These are phyloP conservation scores for Pelargonium australe DNA, from an alignment of 441 rosid genomes.

Conservation along the genomic window DNA sequence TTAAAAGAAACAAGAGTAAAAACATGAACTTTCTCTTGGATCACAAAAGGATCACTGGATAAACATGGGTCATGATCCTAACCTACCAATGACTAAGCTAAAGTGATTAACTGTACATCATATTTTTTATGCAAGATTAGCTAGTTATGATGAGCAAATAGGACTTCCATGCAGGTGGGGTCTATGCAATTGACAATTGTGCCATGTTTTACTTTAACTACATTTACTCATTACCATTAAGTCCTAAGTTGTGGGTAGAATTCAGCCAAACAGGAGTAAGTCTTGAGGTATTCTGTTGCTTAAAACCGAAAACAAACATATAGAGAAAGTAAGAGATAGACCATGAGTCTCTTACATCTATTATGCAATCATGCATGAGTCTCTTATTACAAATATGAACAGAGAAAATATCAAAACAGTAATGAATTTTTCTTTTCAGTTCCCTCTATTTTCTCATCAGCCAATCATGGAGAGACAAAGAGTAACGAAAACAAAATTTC, in stretches of 20 bases:
- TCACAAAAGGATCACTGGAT: neutral
- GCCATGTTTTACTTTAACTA: neutral
- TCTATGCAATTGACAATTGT: neutral
- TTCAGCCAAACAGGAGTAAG: neutral
- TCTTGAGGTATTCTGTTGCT: neutral
- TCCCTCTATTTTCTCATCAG: neutral
- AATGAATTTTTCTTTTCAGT: too few species aligned
- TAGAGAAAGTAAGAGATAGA: too few species aligned
- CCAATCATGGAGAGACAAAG: neutral
- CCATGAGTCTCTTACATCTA: neutral
- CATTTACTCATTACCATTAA: neutral
- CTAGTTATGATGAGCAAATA: neutral
- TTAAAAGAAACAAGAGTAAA: neutral
- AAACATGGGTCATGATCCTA: neutral
- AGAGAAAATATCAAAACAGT: neutral
- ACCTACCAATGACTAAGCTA: neutral
- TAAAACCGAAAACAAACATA: neutral
- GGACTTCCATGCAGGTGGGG: neutral
- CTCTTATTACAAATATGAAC: neutral
- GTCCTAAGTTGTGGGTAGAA: neutral
- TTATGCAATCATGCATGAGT: neutral
- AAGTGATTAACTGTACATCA: neutral
- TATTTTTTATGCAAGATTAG: neutral
- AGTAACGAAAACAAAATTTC: neutral
- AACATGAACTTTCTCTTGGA: neutral